phyloP scores from a whole-genome alignment of 2,329 filamentous ascomycete species.

The Cytospora leucostoma region DNA sequence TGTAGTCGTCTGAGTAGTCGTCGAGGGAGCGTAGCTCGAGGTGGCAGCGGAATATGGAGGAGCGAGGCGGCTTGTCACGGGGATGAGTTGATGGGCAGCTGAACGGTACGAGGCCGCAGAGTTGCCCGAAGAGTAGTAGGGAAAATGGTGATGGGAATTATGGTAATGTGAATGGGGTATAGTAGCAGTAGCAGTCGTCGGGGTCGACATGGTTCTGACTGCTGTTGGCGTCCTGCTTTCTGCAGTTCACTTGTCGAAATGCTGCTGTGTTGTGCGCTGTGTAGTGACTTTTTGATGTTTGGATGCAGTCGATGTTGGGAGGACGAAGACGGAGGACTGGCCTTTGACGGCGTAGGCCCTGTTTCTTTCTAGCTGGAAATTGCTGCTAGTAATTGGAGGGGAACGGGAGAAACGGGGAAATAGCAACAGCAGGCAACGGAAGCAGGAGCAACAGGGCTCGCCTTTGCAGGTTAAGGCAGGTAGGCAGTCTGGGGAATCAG shows the following conservation, averaged over 20 bases:
- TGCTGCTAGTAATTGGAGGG: background rate
- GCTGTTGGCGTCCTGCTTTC: constrained; percentile 12
- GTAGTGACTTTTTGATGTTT: constrained; percentile 16
- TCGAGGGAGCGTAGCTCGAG: constrained; percentile 28
- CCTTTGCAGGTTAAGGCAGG: background rate
- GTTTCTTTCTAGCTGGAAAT: constrained; percentile 2
- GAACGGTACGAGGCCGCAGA: constrained; percentile 40
- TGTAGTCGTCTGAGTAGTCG: constrained; percentile 31
- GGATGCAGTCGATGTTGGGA: constrained; percentile 8
- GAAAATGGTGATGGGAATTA: constrained; percentile 59
- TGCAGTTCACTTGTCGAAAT: constrained; percentile 12
- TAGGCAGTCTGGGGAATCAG: background rate
- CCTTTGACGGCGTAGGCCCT: constrained; percentile 5
- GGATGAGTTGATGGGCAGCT: constrained; percentile 40
- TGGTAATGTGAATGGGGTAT: constrained; percentile 68
- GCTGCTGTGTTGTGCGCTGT: constrained; percentile 13
- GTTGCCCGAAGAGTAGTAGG: constrained; percentile 49
- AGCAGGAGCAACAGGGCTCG: background rate
- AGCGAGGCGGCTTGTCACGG: constrained; percentile 43
- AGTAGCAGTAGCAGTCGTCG: constrained; percentile 74
- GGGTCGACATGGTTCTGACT: constrained; percentile 69
- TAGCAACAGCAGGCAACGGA: background rate
- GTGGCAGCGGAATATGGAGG: constrained; percentile 32
- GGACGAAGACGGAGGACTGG: constrained; percentile 6
- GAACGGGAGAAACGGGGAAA: background rate